These are phyloP conservation scores for Neohortaea acidophila DNA, from an alignment of 495 filamentous ascomycete species.

Conservation along the genomic window DNA sequence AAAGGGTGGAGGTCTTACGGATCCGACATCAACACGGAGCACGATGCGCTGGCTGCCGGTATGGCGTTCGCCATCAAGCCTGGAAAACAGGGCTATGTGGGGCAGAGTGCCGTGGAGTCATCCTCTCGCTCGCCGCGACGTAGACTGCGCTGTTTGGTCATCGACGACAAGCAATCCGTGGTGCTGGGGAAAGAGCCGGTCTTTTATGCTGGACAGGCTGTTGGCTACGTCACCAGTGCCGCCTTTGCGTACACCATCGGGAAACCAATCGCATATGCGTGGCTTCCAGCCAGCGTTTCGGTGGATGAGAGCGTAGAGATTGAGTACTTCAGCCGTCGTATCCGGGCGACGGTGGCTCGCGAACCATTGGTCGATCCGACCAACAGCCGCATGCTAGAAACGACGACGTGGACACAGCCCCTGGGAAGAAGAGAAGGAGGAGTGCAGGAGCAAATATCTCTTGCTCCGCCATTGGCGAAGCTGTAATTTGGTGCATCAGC, in stretches of 20 bases:
- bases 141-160: slow-evolving; percentile 29
- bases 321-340: slow-evolving; percentile 34
- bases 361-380: slow-evolving; percentile 31
- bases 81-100: slow-evolving; percentile 29
- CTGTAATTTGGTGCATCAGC: no score
- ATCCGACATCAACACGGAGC: slow-evolving; percentile 35
- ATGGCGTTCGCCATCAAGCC: slow-evolving; percentile 25
- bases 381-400: slow-evolving; percentile 14
- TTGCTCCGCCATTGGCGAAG: no score
- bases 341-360: slow-evolving; percentile 29
- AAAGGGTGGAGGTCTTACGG: slow-evolving; percentile 33
- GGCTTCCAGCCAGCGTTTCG: slow-evolving; percentile 26
- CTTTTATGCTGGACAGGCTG: slow-evolving; percentile 24
- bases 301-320: slow-evolving; percentile 31
- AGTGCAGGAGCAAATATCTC: no score
- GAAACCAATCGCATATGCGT: slow-evolving; percentile 34
- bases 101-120: slow-evolving; percentile 25
- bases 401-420: no score
- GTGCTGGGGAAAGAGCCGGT: slow-evolving; percentile 39
- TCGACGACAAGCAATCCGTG: slow-evolving; percentile 33
- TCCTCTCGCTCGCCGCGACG: slow-evolving; percentile 18
- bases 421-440: neutral
- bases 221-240: slow-evolving; percentile 35
- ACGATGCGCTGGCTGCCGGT: slow-evolving; percentile 36
- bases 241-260: slow-evolving; percentile 34